Evolutionary conservation across 176 grass and related monocot genomes (phyloP).

Genomic region (Miscanthus lutarioriparius): DNA sequence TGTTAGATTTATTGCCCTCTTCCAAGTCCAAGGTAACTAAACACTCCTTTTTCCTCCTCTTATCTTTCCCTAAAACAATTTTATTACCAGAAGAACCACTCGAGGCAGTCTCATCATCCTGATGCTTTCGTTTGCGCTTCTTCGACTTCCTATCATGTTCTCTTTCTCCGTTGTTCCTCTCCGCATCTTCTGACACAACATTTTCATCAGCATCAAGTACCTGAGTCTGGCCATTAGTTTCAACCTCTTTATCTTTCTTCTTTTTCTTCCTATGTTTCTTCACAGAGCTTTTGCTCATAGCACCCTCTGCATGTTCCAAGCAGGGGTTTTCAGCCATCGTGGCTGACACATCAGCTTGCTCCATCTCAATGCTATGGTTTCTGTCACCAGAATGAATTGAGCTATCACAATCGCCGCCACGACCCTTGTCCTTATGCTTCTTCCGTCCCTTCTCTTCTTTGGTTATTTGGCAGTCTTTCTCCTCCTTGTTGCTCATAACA

Average conservation of each 20-base stretch:
- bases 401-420: too few species aligned
- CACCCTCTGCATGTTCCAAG: background rate
- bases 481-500: background rate
- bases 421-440: background rate
- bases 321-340: background rate
- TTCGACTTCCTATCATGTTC: slow-evolving; percentile 24
- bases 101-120: background rate
- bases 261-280: slow-evolving; percentile 17
- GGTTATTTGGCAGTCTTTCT: background rate
- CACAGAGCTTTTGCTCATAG: background rate
- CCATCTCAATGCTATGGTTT: background rate
- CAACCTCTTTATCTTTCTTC: slow-evolving; percentile 21
- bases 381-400: background rate
- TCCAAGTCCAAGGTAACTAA: slow-evolving; percentile 11
- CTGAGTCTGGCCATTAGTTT: background rate
- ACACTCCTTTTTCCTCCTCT: slow-evolving; percentile 34
- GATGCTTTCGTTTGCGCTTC: slow-evolving; percentile 29
- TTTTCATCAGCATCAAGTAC: slow-evolving; percentile 6
- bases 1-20: slow-evolving; percentile 8
- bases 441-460: background rate
- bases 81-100: background rate
- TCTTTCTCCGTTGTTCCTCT: background rate
- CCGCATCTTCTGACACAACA: slow-evolving; percentile 4
- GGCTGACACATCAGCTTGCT: background rate
- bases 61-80: slow-evolving; percentile 9